These are phyloP conservation scores for Calvatia gigantea DNA, from an alignment of 768 basidiomycete genomes.

Conservation along the genomic window DNA sequence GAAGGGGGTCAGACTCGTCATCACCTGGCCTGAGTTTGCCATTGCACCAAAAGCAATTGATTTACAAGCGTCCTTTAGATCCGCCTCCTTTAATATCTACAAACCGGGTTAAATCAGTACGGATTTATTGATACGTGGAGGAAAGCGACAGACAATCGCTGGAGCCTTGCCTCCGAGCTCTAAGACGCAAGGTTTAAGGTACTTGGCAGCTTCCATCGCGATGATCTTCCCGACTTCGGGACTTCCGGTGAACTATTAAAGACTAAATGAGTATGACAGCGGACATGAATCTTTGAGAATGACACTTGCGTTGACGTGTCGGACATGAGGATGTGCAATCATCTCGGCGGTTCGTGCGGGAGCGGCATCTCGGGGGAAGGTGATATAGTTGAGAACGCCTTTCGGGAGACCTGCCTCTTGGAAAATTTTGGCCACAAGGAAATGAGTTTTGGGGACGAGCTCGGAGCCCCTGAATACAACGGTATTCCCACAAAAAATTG, in stretches of 20 bases:
- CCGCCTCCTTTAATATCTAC: conserved; percentile 50
- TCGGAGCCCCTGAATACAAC: conserved; percentile 53
- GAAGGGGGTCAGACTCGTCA: not conserved
- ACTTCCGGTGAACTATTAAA: conserved; percentile 50
- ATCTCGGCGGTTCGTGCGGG: conserved; percentile 45
- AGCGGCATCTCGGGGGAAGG: conserved; percentile 39
- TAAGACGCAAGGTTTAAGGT: conserved; percentile 51
- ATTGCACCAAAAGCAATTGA: conserved; percentile 42
- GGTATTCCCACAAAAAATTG: conserved; percentile 55
- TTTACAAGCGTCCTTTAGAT: conserved; percentile 50
- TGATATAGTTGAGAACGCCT: conserved; percentile 56
- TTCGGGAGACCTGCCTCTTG: conserved; percentile 58
- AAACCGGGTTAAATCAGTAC: not conserved
- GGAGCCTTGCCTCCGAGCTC: conserved; percentile 58
- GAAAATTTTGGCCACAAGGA: conserved; percentile 42
- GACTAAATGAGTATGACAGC: not conserved
- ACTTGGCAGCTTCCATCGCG: conserved; percentile 50
- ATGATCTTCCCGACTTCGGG: conserved; percentile 50
- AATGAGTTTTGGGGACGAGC: conserved; percentile 43
- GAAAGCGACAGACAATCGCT: conserved; percentile 35
- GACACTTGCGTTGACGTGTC: conserved; percentile 46
- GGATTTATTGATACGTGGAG: not conserved
- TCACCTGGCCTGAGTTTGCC: conserved; percentile 40
- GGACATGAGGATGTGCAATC: conserved; percentile 51
- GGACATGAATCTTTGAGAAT: not conserved